Conservation (phyloP, 2,329 filamentous ascomycete species). For the Colletotrichum tanaceti region DNA sequence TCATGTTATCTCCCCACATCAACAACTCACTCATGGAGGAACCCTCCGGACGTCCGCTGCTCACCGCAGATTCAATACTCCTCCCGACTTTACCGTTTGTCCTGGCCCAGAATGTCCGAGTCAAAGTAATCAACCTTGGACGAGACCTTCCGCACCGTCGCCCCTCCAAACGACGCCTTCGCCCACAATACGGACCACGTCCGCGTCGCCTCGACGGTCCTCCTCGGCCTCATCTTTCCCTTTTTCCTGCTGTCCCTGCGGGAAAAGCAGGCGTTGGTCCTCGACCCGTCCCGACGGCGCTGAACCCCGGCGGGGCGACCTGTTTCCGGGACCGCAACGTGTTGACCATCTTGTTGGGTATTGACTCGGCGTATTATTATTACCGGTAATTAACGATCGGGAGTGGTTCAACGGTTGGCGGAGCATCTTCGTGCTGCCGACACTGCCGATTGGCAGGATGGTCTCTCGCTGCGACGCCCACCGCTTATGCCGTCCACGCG, state of each 20-base stretch:
- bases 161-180: conserved; percentile 10
- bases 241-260: conserved; percentile 6
- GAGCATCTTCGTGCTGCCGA: not conserved
- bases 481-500: conserved; percentile 10
- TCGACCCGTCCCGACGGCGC: not conserved
- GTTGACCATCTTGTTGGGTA: conserved; percentile 20
- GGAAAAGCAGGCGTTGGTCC: conserved; percentile 16
- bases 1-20: not conserved
- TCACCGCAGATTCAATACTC: not conserved
- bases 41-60: not conserved
- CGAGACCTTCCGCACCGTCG: not conserved
- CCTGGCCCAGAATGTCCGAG: not conserved
- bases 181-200: conserved; percentile 5
- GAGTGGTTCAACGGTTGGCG: conserved; percentile 17
- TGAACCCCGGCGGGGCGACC: conserved; percentile 10
- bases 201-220: conserved; percentile 2
- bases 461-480: conserved; percentile 8
- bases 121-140: not conserved
- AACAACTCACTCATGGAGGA: not conserved
- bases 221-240: not conserved
- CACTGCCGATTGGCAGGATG: conserved; percentile 7
- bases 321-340: conserved; percentile 21
- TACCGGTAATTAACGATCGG: too few species aligned
- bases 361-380: conserved; percentile 12
- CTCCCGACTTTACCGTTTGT: not conserved